Evolutionary conservation across 106 monocot species (phyloP), one percentile per base, ranked within the genome.

Genomic region (Acorus gramineus): DNA sequence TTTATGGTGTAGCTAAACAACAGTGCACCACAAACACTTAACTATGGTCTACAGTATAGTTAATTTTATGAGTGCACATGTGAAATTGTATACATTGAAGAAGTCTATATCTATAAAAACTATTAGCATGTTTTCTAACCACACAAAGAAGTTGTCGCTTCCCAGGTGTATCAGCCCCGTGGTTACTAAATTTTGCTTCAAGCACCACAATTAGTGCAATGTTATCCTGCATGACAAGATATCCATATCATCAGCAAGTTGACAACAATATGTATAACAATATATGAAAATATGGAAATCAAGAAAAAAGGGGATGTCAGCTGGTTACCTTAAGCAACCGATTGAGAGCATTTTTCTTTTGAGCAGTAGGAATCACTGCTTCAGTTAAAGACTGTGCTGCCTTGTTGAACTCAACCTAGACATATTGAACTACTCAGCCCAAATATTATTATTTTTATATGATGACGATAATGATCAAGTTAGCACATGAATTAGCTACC

Each of bases 361-460:
- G 98, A 60, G 64, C 52, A 76, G 75, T 5, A 64, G 78, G 73
- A 77, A 92, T 85, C 47, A 88, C 80, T 51, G 87, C 92, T 70
- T 98, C 91, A 53, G 88, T 88, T 71, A 98, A 75, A 49, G 98
- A 88, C 57, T 88, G 91, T 73, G 98, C 98, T 69, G 91, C 91
- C 75, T 98, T 98, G 67, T 98, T 98, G 56, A 98, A 98, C 74
- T 98, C 98, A 71, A 98, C 98, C 96, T 96, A 69, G 7, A 69
- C 2, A 62, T 7, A 66, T 60, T 49, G 66, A 50, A 57, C 2
- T 3, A 46, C 10, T 44, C 13, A 62, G 55, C 42, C 68, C 47
- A 55, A 49, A 65, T 54, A 51, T 53, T 50, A 44, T 50, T 57
- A 46, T 42, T 68, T 49, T 50, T 43, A 1, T 28, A 28, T 28